phyloP scores from a whole-genome alignment of 2,329 filamentous ascomycete species.

The Calonectria honghensis region DNA sequence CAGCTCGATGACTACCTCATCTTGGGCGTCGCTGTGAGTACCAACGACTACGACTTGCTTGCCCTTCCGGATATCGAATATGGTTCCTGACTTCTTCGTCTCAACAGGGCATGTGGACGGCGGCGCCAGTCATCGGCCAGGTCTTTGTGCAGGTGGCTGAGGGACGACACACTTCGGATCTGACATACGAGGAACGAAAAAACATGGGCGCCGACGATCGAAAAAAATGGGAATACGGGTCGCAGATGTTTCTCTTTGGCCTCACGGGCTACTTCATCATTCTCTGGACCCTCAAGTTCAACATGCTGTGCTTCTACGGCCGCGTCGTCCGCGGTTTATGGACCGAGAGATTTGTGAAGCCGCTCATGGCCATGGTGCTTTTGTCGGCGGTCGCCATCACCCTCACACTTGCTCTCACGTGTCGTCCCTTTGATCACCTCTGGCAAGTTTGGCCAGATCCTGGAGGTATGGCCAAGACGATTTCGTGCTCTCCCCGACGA shows the following conservation, averaged over 20 bases:
- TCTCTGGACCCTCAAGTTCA: constrained; percentile 64
- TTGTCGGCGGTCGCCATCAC: constrained; percentile 11
- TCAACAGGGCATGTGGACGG: constrained; percentile 47
- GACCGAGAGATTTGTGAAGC: constrained; percentile 60
- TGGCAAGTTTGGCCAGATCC: constrained; percentile 26
- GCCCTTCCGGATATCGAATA: neutral
- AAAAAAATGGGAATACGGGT: constrained; percentile 3
- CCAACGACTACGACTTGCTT: neutral
- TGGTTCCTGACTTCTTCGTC: neutral
- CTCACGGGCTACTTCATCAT: constrained; percentile 57
- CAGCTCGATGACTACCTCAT: constrained; percentile 40
- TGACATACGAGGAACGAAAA: constrained; percentile 57
- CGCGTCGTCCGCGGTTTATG: constrained; percentile 60
- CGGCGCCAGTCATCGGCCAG: constrained; percentile 48
- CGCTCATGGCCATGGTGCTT: constrained; percentile 1
- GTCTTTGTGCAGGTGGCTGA: constrained; percentile 56
- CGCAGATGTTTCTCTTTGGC: constrained; percentile 15
- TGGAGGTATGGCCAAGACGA: neutral
- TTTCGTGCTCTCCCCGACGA: no score
- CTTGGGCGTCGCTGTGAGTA: constrained; percentile 7
- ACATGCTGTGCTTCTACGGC: constrained; percentile 64
- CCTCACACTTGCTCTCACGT: constrained; percentile 14
- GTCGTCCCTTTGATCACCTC: constrained; percentile 4
- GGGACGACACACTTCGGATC: constrained; percentile 55
- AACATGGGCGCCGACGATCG: constrained; percentile 52